These are phyloP conservation scores for Salvia splendens DNA, from an alignment of 257 asterid species.

Conservation along the genomic window DNA sequence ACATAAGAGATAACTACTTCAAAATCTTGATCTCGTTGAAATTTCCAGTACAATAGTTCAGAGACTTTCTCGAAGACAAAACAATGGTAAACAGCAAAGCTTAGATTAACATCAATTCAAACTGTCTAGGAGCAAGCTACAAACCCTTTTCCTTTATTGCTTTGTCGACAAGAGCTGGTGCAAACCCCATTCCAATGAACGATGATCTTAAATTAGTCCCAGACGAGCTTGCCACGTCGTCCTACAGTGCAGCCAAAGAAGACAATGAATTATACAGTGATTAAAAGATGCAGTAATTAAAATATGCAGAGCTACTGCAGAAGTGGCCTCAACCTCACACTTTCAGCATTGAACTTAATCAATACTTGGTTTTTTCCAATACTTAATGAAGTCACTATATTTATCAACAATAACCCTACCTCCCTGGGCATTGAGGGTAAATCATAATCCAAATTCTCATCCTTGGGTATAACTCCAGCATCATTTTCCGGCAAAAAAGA, in stretches of 20 bases:
- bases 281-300: conserved; percentile 15
- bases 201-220: conserved; percentile 61
- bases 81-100: conserved; percentile 14
- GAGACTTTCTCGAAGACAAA: background rate
- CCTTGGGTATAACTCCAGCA: conserved; percentile 52
- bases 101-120: conserved; percentile 20
- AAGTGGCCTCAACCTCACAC: background rate
- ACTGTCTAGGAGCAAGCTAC: conserved; percentile 22
- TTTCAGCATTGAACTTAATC: conserved; percentile 4
- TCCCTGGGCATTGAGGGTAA: conserved; percentile 41
- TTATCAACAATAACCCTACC: conserved; percentile 40
- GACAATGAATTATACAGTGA: conserved; percentile 15
- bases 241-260: conserved; percentile 39
- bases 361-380: background rate
- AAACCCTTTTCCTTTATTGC: conserved; percentile 77
- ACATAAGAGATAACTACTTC: background rate
- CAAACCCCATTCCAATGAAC: conserved; percentile 84
- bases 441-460: conserved; percentile 49
- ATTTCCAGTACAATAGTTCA: conserved; percentile 5
- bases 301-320: conserved; percentile 2
- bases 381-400: conserved; percentile 8
- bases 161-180: conserved; percentile 69
- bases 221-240: conserved; percentile 75
- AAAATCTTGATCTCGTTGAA: conserved; percentile 13
- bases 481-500: conserved; percentile 38